A percentile compares a stretch with the other conserved stretches of the same genome.
These are phyloP conservation scores for Termitomyces sp. DNA, from an alignment of 768 basidiomycete genomes.

Conservation along the genomic window DNA sequence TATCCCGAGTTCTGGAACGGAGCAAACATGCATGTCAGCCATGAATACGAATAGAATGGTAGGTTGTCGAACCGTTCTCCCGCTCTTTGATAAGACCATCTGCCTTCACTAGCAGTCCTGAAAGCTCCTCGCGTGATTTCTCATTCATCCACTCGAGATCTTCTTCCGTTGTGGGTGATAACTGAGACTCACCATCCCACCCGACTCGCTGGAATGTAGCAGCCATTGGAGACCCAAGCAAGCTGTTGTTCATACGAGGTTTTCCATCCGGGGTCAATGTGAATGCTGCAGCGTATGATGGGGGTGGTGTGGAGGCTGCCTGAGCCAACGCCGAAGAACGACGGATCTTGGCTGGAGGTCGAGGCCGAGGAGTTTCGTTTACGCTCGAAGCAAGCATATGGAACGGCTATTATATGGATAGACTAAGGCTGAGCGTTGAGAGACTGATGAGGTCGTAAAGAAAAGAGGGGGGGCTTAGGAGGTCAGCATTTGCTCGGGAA, in stretches of 20 bases:
- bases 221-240: conserved; percentile 36
- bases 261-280: conserved; percentile 25
- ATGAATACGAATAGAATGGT: background rate
- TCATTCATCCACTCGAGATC: conserved; percentile 52
- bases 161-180: conserved; percentile 20
- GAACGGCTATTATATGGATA: conserved; percentile 1
- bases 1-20: conserved; percentile 54
- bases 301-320: conserved; percentile 32
- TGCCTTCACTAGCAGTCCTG: conserved; percentile 66
- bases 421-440: background rate
- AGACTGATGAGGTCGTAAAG: background rate
- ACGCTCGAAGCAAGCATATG: conserved; percentile 33
- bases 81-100: conserved; percentile 74
- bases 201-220: conserved; percentile 31
- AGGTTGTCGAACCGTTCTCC: conserved; percentile 58
- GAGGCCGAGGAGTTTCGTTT: conserved; percentile 57
- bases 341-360: conserved; percentile 67
- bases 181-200: conserved; percentile 19
- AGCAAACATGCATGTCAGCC: conserved; percentile 4
- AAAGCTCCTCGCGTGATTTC: conserved; percentile 70
- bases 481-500: background rate
- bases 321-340: conserved; percentile 38
- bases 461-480: background rate
- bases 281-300: conserved; percentile 46
- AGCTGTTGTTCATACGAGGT: conserved; percentile 24